Percentiles rank a stretch among this genome's conserved stretches.
Evolutionary conservation across 2,329 filamentous ascomycete species (phyloP).

Genomic region (Talaromyces marneffei): DNA sequence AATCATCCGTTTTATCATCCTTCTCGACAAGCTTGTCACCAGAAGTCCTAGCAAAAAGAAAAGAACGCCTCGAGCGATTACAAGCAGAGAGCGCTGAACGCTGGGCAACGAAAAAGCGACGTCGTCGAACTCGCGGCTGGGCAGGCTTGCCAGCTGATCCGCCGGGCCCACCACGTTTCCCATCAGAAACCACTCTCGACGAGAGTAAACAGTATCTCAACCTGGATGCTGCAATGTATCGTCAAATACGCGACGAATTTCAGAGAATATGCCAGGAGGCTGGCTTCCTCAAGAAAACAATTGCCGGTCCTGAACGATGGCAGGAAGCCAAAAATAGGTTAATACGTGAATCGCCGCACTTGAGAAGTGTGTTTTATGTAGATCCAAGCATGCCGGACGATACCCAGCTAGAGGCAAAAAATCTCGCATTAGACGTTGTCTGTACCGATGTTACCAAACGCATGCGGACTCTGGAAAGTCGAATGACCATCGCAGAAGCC

Average conservation of each 20-base stretch:
- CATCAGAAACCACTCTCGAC: constrained; percentile 75
- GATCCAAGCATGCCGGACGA: constrained; percentile 48
- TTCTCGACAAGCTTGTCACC: constrained; percentile 35
- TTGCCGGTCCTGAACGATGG: constrained; percentile 68
- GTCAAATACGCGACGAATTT: constrained; percentile 60
- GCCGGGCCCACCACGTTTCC: constrained; percentile 65
- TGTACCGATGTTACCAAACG: constrained; percentile 78
- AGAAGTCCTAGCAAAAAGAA: constrained; percentile 48
- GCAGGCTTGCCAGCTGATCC: constrained; percentile 63
- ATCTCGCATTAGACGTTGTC: constrained; percentile 68
- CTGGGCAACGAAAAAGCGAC: constrained; percentile 59
- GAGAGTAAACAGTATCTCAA: constrained; percentile 66
- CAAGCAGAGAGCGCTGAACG: constrained; percentile 57
- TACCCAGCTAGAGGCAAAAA: constrained; percentile 56
- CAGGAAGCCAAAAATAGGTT: constrained; percentile 63
- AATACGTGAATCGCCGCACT: constrained; percentile 57
- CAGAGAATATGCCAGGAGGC: constrained; percentile 63
- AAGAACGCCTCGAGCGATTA: constrained; percentile 50
- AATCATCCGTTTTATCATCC: constrained; percentile 17
- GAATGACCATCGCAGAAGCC: constrained; percentile 68
- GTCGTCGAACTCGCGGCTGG: constrained; percentile 63
- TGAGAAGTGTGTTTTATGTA: constrained; percentile 57
- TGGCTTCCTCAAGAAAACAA: constrained; percentile 67
- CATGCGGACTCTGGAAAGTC: constrained; percentile 58
- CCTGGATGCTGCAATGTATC: constrained; percentile 60